Evolutionary conservation across 441 rosid species (phyloP).

Genomic region (Euphorbia corollata): DNA sequence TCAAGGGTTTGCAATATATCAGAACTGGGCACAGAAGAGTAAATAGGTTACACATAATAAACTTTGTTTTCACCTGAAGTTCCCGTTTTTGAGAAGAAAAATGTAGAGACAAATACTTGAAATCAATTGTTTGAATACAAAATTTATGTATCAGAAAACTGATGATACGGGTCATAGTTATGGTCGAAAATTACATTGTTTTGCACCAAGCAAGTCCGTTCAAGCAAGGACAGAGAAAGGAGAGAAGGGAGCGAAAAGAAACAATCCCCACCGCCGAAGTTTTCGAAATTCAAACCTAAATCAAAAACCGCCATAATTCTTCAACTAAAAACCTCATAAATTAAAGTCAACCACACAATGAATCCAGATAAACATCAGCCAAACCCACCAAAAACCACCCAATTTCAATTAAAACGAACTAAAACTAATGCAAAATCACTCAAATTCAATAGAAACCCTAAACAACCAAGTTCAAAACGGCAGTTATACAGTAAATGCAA

Average conservation of each 20-base stretch:
- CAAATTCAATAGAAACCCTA: slow-evolving; percentile 20
- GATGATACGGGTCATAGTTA: not conserved
- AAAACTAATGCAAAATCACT: not conserved
- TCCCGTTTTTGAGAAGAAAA: not conserved
- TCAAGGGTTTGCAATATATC: slow-evolving; percentile 5
- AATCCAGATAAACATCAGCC: slow-evolving; percentile 18
- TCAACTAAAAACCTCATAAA: slow-evolving; percentile 15
- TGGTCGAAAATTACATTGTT: not conserved
- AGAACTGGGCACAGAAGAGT: not conserved
- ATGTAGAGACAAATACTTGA: not conserved
- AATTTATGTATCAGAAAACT: not conserved
- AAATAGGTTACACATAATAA: not conserved
- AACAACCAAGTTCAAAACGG: slow-evolving; percentile 29
- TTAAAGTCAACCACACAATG: slow-evolving; percentile 34
- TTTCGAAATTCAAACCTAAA: slow-evolving; percentile 12
- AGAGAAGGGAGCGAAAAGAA: slow-evolving; percentile 8
- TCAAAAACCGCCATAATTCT: slow-evolving; percentile 22
- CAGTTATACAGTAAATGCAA: slow-evolving; percentile 23
- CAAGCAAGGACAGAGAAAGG: not conserved
- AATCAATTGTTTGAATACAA: not conserved
- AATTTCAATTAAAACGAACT: slow-evolving; percentile 22
- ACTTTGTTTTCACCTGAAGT: not conserved
- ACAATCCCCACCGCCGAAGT: slow-evolving; percentile 1
- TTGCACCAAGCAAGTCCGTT: not conserved
- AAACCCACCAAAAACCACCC: slow-evolving; percentile 9